phyloP scores from a whole-genome alignment of 306 rosid genomes.

The Ochetophila trinervis region DNA sequence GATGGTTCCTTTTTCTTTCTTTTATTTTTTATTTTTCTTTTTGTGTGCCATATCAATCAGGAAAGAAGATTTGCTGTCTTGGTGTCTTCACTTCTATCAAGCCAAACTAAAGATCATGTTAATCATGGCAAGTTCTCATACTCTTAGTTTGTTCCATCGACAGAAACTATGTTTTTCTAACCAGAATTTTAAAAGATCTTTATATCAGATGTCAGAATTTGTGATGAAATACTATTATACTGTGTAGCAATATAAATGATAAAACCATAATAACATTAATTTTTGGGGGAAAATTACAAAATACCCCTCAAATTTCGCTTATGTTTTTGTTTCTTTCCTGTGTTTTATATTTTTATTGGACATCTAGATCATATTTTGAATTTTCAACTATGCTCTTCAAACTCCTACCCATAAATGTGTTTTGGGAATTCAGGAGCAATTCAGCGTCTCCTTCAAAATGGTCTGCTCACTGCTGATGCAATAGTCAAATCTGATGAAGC shows the following conservation, averaged over 20 bases:
- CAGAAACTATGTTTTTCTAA: not conserved
- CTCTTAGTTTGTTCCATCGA: conserved; percentile 6
- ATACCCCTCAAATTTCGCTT: too few relatives aligned
- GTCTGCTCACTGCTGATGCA: conserved; percentile 68
- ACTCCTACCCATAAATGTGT: conserved; percentile 29
- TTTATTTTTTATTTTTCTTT: too few relatives aligned
- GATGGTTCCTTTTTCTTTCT: not conserved
- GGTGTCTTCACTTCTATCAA: conserved; percentile 79
- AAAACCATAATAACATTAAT: too few relatives aligned
- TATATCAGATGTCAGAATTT: too few relatives aligned
- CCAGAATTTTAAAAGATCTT: not conserved
- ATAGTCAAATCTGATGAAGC: conserved; percentile 77
- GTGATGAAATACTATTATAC: not conserved
- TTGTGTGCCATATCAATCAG: conserved; percentile 29
- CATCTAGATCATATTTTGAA: conserved; percentile 6
- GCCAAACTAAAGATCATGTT: conserved; percentile 94
- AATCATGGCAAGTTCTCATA: conserved; percentile 55
- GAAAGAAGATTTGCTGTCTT: conserved; percentile 90
- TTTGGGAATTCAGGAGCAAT: conserved; percentile 69
- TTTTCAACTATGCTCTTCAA: conserved; percentile 9
- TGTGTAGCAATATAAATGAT: not conserved
- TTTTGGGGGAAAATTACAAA: too few relatives aligned
- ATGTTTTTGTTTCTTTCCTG: not conserved
- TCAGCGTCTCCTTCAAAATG: conserved; percentile 65
- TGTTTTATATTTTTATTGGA: conserved; percentile 8